Percentiles rank a stretch among this genome's conserved stretches.
phyloP scores from a whole-genome alignment of 106 monocot genomes.

The Gastrodia elata region DNA sequence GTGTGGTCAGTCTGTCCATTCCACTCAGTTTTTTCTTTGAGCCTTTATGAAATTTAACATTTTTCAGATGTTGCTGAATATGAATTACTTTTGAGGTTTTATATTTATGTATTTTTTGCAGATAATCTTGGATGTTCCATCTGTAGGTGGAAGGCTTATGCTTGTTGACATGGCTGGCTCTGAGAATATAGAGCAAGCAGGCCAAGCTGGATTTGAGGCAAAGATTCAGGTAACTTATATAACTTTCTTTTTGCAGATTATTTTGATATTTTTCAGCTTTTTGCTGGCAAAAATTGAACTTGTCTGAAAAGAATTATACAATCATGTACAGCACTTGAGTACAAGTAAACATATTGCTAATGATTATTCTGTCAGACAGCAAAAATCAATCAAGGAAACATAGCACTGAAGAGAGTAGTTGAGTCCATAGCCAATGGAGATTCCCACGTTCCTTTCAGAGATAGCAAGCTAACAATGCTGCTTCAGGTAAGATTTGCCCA shows the following conservation, averaged over 20 bases:
- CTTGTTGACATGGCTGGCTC: conserved; percentile 99
- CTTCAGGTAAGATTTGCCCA: conserved; percentile 47
- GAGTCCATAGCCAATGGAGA: conserved; percentile 97
- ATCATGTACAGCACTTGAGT: no score
- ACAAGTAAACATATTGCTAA: conserved; percentile 1
- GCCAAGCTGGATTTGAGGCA: conserved; percentile 85
- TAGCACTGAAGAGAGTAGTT: conserved; percentile 85
- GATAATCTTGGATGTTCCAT: conserved; percentile 93
- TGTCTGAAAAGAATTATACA: no score
- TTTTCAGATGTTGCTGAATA: not conserved
- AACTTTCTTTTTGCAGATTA: not conserved
- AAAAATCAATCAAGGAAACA: conserved; percentile 98
- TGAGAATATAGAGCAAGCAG: conserved; percentile 96
- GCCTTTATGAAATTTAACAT: not conserved
- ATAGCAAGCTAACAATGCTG: conserved; percentile 98
- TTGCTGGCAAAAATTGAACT: no score
- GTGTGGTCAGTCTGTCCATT: conserved; percentile 75
- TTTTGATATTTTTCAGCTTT: not conserved
- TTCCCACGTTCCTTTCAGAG: conserved; percentile 96
- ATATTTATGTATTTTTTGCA: conserved; percentile 10
- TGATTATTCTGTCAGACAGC: conserved; percentile 53
- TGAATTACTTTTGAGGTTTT: not conserved
- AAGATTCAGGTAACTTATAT: conserved; percentile 66
- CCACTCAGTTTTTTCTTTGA: conserved; percentile 4
- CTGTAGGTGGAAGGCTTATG: conserved; percentile 95